phyloP scores from a whole-genome alignment of 495 filamentous ascomycete species.

The Hyaloscypha hepaticicola region DNA sequence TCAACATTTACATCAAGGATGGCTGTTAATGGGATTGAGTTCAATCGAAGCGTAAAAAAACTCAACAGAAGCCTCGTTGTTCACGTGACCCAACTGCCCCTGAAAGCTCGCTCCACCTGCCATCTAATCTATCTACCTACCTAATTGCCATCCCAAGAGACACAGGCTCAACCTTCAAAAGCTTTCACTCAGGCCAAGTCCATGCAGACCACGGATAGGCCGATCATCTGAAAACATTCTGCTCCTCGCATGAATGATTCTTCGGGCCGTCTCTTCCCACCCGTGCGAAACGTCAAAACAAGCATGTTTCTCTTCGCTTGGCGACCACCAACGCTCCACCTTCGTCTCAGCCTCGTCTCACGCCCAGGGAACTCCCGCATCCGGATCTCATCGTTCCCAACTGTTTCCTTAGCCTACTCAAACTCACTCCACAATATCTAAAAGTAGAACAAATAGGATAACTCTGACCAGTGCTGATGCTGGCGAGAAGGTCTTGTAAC shows the following conservation, averaged over 20 bases:
- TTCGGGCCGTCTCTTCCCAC: constrained; percentile 20
- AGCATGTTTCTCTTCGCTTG: constrained; percentile 1
- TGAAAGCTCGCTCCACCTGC: constrained; percentile 4
- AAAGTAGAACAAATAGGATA: not conserved
- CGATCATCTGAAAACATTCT: constrained; percentile 17
- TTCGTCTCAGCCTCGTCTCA: constrained; percentile 27
- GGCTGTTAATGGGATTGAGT: not conserved
- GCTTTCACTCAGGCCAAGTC: not conserved
- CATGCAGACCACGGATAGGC: not conserved
- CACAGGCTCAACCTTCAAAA: not conserved
- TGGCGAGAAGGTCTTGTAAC: too few relatives aligned
- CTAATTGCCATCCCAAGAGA: not conserved
- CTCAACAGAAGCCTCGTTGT: not conserved
- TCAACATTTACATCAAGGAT: not conserved
- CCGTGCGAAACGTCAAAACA: not conserved
- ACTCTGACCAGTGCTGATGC: not conserved
- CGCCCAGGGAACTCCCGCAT: not conserved
- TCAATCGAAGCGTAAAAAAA: too few relatives aligned
- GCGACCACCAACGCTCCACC: not conserved
- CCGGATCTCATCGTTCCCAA: constrained; percentile 1
- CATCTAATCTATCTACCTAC: not conserved
- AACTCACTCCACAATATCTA: not conserved
- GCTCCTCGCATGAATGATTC: constrained; percentile 13
- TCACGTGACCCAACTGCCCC: constrained; percentile 2
- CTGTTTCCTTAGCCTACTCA: not conserved